phyloP scores from a whole-genome alignment of 2,329 filamentous ascomycete species.

The Trichophyton mentagrophytes region DNA sequence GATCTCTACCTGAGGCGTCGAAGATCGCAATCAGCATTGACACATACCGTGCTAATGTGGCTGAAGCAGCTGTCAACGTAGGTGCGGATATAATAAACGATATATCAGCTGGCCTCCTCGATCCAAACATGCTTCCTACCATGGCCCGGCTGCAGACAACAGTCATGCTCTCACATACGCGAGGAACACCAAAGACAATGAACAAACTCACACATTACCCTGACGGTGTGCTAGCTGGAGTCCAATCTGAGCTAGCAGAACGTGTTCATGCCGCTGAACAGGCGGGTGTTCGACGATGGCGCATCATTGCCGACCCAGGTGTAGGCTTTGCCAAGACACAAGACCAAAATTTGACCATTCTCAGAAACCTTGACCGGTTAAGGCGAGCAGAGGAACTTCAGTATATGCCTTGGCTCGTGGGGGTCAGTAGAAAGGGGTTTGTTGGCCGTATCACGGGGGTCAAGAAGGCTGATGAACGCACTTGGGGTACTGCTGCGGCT shows the following conservation, averaged over 20 bases:
- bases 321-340: conserved; percentile 84
- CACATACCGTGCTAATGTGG: conserved; percentile 79
- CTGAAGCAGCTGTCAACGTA: conserved; percentile 57
- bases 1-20: conserved; percentile 48
- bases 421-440: conserved; percentile 79
- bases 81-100: conserved; percentile 94
- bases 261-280: conserved; percentile 64
- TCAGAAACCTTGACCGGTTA: conserved; percentile 55
- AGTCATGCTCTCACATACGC: conserved; percentile 85
- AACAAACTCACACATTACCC: conserved; percentile 55
- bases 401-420: conserved; percentile 77
- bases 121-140: conserved; percentile 67
- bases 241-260: conserved; percentile 54
- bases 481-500: conserved; percentile 78
- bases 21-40: conserved; percentile 73
- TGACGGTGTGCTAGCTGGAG: conserved; percentile 50
- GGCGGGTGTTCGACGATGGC: conserved; percentile 80
- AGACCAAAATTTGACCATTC: conserved; percentile 67
- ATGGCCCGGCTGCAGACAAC: conserved; percentile 67
- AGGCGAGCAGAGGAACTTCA: conserved; percentile 28
- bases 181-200: conserved; percentile 77
- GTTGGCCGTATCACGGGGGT: conserved; percentile 73
- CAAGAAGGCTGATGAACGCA: conserved; percentile 53
- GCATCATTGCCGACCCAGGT: conserved; percentile 86
- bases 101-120: conserved; percentile 69